Evolutionary conservation across 176 grass and related monocot species (phyloP).

Genomic region (Triticum turgidum): DNA sequence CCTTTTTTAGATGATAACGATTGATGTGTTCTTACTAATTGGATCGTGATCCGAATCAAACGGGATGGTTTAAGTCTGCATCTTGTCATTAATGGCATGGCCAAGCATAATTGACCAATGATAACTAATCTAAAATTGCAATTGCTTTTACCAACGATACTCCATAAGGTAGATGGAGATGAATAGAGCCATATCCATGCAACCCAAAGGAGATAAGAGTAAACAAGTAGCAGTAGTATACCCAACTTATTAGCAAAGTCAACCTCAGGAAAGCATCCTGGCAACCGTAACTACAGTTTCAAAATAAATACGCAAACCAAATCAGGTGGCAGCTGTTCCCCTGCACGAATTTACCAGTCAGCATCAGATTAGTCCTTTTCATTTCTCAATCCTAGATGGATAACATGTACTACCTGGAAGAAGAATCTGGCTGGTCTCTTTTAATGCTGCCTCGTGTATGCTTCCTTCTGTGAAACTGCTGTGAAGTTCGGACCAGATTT

Average conservation of each 20-base stretch:
- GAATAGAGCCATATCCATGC: neutral
- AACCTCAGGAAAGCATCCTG: constrained; percentile 35
- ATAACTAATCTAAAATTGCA: constrained; percentile 7
- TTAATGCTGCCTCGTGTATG: constrained; percentile 16
- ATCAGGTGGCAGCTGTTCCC: constrained; percentile 10
- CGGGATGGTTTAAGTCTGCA: neutral
- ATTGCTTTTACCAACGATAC: neutral
- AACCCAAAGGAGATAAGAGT: constrained; percentile 4
- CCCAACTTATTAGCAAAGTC: constrained; percentile 6
- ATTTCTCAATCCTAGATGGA: constrained; percentile 39
- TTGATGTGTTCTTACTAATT: neutral
- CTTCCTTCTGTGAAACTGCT: constrained; percentile 8
- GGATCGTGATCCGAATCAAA: neutral
- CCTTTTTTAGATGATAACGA: neutral
- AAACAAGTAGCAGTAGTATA: neutral
- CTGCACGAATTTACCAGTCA: constrained; percentile 32
- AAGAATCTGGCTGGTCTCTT: constrained; percentile 14
- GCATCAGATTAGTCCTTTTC: constrained; percentile 37
- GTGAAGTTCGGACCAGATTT: neutral
- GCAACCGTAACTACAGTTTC: constrained; percentile 12
- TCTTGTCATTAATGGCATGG: constrained; percentile 25
- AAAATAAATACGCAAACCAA: constrained; percentile 23
- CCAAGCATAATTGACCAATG: constrained; percentile 21
- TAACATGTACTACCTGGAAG: constrained; percentile 39
- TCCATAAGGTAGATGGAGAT: neutral